phyloP scores from a whole-genome alignment of 352 stramenopile genomes.

The Phytophthora sojae region DNA sequence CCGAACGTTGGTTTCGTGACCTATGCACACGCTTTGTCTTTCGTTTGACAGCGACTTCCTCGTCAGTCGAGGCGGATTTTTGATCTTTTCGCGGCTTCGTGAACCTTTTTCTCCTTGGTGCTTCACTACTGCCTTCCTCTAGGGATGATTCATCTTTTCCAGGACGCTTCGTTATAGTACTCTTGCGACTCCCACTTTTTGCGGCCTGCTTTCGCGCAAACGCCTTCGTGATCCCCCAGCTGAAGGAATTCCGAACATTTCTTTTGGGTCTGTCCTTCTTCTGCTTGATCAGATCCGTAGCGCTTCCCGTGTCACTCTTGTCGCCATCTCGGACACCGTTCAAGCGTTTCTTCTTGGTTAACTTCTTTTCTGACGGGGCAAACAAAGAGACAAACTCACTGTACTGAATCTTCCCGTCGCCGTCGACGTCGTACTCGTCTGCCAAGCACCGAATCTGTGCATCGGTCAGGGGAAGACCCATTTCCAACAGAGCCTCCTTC shows the following conservation, averaged over 20 bases:
- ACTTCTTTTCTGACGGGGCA: constrained; percentile 23
- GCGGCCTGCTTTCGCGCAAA: constrained; percentile 65
- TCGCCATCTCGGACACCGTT: not conserved
- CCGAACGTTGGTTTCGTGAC: constrained; percentile 15
- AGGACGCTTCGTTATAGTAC: constrained; percentile 1
- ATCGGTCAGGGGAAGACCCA: constrained; percentile 74
- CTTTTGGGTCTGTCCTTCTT: constrained; percentile 39
- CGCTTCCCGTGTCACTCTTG: constrained; percentile 29
- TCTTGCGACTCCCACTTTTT: constrained; percentile 16
- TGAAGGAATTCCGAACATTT: constrained; percentile 74
- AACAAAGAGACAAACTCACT: constrained; percentile 67
- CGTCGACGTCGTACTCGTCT: constrained; percentile 68
- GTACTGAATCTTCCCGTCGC: constrained; percentile 73
- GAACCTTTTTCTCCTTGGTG: constrained; percentile 8
- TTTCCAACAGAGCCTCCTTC: constrained; percentile 63
- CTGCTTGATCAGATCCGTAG: constrained; percentile 20
- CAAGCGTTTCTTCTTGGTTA: constrained; percentile 12
- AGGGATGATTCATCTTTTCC: constrained; percentile 19
- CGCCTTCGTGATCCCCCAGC: constrained; percentile 74
- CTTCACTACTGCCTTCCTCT: constrained; percentile 13
- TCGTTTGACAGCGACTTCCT: constrained; percentile 7
- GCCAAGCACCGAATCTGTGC: constrained; percentile 67
- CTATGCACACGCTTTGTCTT: constrained; percentile 1
- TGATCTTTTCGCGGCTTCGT: constrained; percentile 12
- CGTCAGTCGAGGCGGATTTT: constrained; percentile 28